These are phyloP conservation scores for Pelargonium cotyledonis DNA, from an alignment of 441 rosid genomes.

Conservation along the genomic window DNA sequence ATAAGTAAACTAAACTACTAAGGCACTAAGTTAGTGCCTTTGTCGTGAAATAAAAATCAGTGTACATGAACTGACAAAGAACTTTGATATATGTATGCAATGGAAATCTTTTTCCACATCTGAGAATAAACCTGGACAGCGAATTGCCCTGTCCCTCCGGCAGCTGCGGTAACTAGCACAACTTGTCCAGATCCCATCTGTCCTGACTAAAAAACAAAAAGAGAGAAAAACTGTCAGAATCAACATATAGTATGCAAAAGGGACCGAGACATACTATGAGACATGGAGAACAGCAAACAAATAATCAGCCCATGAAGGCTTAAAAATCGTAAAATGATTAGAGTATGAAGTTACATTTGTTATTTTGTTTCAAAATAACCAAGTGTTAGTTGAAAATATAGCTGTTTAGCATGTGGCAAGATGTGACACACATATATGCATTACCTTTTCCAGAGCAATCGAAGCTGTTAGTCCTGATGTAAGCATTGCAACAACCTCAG, in stretches of 20 bases:
- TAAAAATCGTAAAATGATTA: neutral
- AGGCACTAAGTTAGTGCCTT: neutral
- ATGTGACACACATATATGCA: conserved; percentile 11
- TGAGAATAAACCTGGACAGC: conserved; percentile 75
- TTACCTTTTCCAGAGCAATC: conserved; percentile 86
- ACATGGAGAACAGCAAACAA: conserved; percentile 1
- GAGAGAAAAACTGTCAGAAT: conserved; percentile 17
- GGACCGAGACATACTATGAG: neutral
- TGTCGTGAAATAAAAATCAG: neutral
- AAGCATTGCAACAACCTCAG: conserved; percentile 98
- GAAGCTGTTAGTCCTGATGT: conserved; percentile 97
- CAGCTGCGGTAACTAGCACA: conserved; percentile 97
- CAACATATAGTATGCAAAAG: conserved; percentile 10
- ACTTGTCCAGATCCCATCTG: conserved; percentile 75
- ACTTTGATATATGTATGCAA: neutral
- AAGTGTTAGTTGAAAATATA: neutral
- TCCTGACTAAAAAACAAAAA: conserved; percentile 49
- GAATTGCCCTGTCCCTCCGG: conserved; percentile 98
- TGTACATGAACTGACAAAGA: conserved; percentile 1
- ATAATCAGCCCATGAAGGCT: neutral
- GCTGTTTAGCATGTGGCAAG: neutral
- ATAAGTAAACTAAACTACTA: neutral
- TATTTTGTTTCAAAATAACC: neutral
- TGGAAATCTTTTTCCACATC: conserved; percentile 11
- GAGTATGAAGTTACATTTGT: neutral